Percentiles rank a stretch among this genome's conserved stretches.
Evolutionary conservation across 2,329 filamentous ascomycete species (phyloP).

Genomic region (Nemania sp.): DNA sequence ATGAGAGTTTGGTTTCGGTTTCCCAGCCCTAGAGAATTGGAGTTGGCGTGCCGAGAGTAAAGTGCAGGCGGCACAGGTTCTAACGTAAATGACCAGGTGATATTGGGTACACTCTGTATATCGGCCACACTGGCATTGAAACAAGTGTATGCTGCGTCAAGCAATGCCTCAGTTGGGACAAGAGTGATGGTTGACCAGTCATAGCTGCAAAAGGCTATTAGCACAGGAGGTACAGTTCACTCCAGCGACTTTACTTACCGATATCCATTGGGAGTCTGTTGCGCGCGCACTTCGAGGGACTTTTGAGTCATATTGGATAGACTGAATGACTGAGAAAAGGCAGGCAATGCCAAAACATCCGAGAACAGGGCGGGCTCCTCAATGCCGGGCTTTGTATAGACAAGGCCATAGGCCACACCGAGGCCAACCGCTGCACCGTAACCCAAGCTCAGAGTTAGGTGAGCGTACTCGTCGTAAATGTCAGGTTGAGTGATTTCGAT

Average conservation of each 20-base stretch:
- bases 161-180: neutral
- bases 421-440: neutral
- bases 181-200: neutral
- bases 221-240: neutral
- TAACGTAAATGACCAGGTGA: neutral
- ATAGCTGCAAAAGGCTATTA: neutral
- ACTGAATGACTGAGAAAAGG: neutral
- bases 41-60: neutral
- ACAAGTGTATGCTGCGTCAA: neutral
- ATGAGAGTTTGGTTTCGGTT: neutral
- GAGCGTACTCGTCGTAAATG: neutral
- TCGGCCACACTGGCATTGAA: neutral
- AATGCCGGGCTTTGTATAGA: neutral
- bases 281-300: neutral
- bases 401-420: neutral
- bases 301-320: neutral
- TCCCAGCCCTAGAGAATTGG: neutral
- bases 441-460: neutral
- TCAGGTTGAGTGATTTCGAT: neutral
- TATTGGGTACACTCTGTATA: neutral
- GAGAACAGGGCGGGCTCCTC: slow-evolving; percentile 1
- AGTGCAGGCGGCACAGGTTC: neutral
- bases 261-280: neutral
- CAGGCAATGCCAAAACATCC: neutral
- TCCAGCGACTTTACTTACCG: neutral